Evolutionary conservation across 306 rosid species (phyloP), one percentile per base, ranked within the genome.

Genomic region (Pterocarpus santalinus): DNA sequence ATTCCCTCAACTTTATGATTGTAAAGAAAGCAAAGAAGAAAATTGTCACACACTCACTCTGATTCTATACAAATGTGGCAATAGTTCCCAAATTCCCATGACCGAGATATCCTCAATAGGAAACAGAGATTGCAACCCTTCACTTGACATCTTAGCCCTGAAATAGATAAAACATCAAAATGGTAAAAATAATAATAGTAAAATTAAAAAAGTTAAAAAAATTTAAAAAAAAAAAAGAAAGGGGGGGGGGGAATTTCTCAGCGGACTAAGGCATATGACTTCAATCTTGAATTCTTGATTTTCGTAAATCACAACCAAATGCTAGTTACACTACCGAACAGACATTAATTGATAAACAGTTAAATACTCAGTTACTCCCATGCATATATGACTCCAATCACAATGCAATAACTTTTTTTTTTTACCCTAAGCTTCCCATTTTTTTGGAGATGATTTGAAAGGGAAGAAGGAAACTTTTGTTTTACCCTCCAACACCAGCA

Each of bases 41-140:
- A 60, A 53, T 84, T 36, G 58, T 4, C 47, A 43, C 47, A 43
- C 16, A 86, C 98, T 92, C 87, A 95, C 99, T 82, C 90, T 83
- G 81, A 95, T 53, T 61, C 77, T 86, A 81, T 78, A 80, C 60
- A 95, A 82, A 87, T 91, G 93, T 1, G 98, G 97, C 87, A 91
- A 72, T 38, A 95, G 82, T 88, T 95, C 97, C 99, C 90, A 95
- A 80, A 91, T 86, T 52, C 99, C 97, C 99, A 95, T 93, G 66
- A 95, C 94, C 0, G 99, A 85, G 66, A 93, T 91, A 82, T 91
- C 96, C 80, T 95, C 98, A 67, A 95, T 85, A 11, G 89, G 97
- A 87, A 91, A 93, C 79, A 88, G 75, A 57, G 97, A 87, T 41
- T 82, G 82, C 79, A 95, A 77, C 17, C 97, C 98, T 80, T 95